Conservation (phyloP, 2,329 filamentous ascomycete genomes). For the Dichotomopilus funicola region DNA sequence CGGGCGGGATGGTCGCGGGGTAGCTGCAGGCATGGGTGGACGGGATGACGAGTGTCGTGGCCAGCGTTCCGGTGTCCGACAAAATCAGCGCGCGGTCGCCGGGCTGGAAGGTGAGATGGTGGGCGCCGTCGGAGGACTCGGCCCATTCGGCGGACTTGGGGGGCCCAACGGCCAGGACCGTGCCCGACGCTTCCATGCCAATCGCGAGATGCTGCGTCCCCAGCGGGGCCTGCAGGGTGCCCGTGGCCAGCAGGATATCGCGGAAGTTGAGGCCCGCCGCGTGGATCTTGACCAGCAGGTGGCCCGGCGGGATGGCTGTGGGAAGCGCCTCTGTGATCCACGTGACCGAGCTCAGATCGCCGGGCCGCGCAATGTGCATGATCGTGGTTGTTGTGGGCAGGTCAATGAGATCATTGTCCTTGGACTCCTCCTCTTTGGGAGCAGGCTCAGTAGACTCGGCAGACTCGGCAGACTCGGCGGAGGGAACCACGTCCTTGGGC, state of each 20-base stretch:
- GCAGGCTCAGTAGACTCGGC: too few relatives aligned
- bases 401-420: too few relatives aligned
- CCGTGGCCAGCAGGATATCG: slow-evolving; percentile 1
- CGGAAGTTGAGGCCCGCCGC: slow-evolving; percentile 2
- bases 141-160: too few relatives aligned
- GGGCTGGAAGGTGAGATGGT: not conserved
- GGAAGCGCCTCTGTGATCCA: not conserved
- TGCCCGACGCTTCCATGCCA: slow-evolving; percentile 3
- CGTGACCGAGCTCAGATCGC: not conserved
- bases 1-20: slow-evolving; percentile 20
- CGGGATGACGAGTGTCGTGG: not conserved
- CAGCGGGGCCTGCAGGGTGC: too few relatives aligned
- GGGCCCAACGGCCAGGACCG: too few relatives aligned
- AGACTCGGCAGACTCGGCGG: too few relatives aligned
- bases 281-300: not conserved
- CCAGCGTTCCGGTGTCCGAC: not conserved
- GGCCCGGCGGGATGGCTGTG: not conserved
- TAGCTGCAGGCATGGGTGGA: slow-evolving; percentile 14
- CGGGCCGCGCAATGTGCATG: not conserved
- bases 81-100: slow-evolving; percentile 3
- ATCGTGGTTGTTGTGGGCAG: too few relatives aligned
- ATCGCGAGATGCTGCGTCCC: too few relatives aligned
- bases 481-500: too few relatives aligned
- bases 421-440: too few relatives aligned
- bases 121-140: not conserved